A percentile compares a stretch with the other conserved stretches of the same genome.
Evolutionary conservation across 805 yeast genomes (phyloP).

Genomic region (Candida nonsorbophila): DNA sequence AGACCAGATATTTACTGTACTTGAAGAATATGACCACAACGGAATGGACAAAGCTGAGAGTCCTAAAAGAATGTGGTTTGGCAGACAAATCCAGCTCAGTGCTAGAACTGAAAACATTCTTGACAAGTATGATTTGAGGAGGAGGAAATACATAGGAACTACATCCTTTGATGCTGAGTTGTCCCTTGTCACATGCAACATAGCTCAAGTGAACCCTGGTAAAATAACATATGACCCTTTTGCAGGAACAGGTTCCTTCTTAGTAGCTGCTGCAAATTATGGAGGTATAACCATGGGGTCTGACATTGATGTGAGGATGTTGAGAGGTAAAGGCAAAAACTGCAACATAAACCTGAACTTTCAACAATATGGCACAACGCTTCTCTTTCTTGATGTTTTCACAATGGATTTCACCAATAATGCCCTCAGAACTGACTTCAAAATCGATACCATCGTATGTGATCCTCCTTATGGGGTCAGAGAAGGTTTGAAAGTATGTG

Average conservation of each 20-base stretch:
- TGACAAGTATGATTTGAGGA: constrained; percentile 76
- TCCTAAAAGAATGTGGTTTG: constrained; percentile 67
- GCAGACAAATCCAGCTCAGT: constrained; percentile 60
- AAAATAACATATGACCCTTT: constrained; percentile 87
- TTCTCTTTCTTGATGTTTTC: constrained; percentile 63
- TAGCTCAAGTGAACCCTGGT: constrained; percentile 67
- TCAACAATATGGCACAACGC: constrained; percentile 59
- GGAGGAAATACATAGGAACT: constrained; percentile 87
- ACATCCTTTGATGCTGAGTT: constrained; percentile 96
- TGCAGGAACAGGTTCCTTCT: constrained; percentile 93
- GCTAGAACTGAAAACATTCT: constrained; percentile 59
- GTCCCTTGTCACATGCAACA: constrained; percentile 79
- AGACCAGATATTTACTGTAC: constrained; percentile 59
- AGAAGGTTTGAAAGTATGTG: constrained; percentile 91
- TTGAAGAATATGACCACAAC: constrained; percentile 62
- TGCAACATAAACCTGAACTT: constrained; percentile 63
- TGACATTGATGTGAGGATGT: constrained; percentile 79
- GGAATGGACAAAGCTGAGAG: constrained; percentile 42
- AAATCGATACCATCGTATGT: constrained; percentile 78
- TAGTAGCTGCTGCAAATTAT: constrained; percentile 80
- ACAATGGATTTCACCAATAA: constrained; percentile 95
- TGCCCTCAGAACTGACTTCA: constrained; percentile 59
- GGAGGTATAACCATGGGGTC: constrained; percentile 82
- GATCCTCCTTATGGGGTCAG: constrained; percentile 98
- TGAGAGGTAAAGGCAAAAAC: constrained; percentile 60